Evolutionary conservation across 352 stramenopile genomes (phyloP), one percentile per base, ranked within the genome.

Genomic region (Phytophthora sp.): DNA sequence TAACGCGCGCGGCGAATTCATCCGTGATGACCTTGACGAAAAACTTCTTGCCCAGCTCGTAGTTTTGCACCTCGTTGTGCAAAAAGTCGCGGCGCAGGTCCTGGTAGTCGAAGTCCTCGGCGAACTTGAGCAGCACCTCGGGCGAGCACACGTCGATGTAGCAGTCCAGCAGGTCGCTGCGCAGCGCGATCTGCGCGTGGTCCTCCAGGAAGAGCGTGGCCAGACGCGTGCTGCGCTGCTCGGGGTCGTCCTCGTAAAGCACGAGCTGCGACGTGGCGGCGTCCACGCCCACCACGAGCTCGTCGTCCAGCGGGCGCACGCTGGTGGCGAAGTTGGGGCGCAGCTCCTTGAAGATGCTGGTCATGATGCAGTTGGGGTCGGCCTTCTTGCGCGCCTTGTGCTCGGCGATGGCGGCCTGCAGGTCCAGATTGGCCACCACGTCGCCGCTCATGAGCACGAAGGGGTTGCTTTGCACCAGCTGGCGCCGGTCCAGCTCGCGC

Each of bases 71-170:
- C 62, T 98, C 97, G 62, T 99, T 98, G 37, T 93, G 82, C 46
- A 99, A 83, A 76, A 99, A 99, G 66, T 99, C 91, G 1, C 74
- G 66, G 20, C 97, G 77, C 58, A 99, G 82, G 45, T 99, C 89
- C 53, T 98, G 85, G 66, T 99, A 99, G 71, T 99, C 97, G 73
- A 99, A 99, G 70, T 99, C 97, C 66, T 99, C 97, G 20, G 85
- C 88, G 53, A 99, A 98, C 67, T 98, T 94, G 23, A 98, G 87
- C 42, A 99, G 74, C 37, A 99, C 96, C 62, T 99, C 97, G 5
- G 96, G 92, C 52, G 95, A 98, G 72, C 97, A 99, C 57, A 99
- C 95, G 65, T 99, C 94, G 42, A 99, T 96, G 60, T 98, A 95
- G 53, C 94, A 98, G 84, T 99, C 97, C 45, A 99, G 66, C 23